Evolutionary conservation across 257 asterid genomes (phyloP), one percentile per base, ranked within the genome.

Genomic region (Solanum piurae): DNA sequence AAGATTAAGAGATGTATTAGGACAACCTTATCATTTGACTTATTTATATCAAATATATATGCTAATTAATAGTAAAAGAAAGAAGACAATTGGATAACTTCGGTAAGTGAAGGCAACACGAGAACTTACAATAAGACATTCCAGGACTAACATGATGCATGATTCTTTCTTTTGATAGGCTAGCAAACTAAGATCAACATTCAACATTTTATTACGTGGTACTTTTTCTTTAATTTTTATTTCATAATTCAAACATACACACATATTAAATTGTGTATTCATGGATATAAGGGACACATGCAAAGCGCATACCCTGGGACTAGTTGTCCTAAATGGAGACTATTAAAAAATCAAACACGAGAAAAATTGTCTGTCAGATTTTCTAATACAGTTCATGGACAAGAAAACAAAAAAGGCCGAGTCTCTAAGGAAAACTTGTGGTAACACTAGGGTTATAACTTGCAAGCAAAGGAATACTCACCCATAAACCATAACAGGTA

Each of bases 401-500:
- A 44, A 79, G 85, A 80, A 44, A 80, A 80, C 16, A 44, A 46
- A 25, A 80, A 29, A 5, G 42, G 23, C 6, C 2, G 12, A 40
- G 69, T 49, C 44, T 49, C 69, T 46, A 82, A 16, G 85, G 34
- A 80, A 21, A 80, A 46, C 42, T 46, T 16, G 42, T 77, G 37
- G 62, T 29, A 27, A 80, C 85, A 29, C 29, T 80, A 29, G 40
- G 68, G 62, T 16, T 80, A 23, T 18, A 71, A 73, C 37, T 16
- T 27, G 68, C 18, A 72, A 73, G 58, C 42, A 12, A 87, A 89
- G 62, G 62, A 60, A 83, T 64, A 77, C 99, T 92, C 90, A 97
- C 99, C 99, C 99, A 66, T 97, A 96, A 71, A 97, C 99, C 99
- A 97, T 96, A 91, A 97, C 94, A 27, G 99, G 99, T 90, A 97